Evolutionary conservation across 192 early-diverging fungal species (phyloP).

Genomic region (Gonapodya sp.): DNA sequence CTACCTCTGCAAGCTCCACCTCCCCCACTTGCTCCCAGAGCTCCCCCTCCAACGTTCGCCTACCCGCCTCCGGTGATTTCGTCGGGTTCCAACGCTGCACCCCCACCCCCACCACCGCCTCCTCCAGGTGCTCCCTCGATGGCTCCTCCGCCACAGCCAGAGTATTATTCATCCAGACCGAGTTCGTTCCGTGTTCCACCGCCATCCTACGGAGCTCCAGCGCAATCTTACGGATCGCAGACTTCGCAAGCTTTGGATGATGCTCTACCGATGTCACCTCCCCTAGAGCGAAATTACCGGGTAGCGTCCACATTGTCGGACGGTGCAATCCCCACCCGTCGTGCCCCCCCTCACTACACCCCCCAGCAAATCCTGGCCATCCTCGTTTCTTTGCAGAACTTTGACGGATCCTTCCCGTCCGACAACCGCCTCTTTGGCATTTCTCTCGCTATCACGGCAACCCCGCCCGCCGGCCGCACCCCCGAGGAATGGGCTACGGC

Average conservation of each 20-base stretch:
- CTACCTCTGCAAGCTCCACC: too few relatives aligned
- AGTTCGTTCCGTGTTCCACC: not conserved
- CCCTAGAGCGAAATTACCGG: not conserved
- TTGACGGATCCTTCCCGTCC: not conserved
- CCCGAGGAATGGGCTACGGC: not conserved
- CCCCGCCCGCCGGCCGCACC: not conserved
- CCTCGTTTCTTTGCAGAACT: not conserved
- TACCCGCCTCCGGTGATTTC: too few relatives aligned
- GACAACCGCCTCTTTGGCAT: not conserved
- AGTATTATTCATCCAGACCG: not conserved
- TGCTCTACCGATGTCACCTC: not conserved
- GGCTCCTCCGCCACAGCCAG: not conserved
- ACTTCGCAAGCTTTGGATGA: not conserved
- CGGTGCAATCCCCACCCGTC: not conserved
- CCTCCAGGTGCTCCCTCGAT: not conserved
- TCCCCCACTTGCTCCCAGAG: too few relatives aligned
- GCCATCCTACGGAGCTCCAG: not conserved
- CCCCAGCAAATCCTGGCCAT: not conserved
- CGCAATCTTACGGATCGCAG: not conserved
- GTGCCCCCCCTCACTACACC: not conserved
- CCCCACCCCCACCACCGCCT: not conserved
- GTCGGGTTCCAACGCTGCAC: too few relatives aligned
- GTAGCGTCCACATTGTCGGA: not conserved
- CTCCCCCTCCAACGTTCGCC: too few relatives aligned
- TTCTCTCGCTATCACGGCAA: not conserved